Evolutionary conservation across 768 basidiomycete genomes (phyloP), one percentile per base, ranked within the genome.

Genomic region (Arthromyces matolae): DNA sequence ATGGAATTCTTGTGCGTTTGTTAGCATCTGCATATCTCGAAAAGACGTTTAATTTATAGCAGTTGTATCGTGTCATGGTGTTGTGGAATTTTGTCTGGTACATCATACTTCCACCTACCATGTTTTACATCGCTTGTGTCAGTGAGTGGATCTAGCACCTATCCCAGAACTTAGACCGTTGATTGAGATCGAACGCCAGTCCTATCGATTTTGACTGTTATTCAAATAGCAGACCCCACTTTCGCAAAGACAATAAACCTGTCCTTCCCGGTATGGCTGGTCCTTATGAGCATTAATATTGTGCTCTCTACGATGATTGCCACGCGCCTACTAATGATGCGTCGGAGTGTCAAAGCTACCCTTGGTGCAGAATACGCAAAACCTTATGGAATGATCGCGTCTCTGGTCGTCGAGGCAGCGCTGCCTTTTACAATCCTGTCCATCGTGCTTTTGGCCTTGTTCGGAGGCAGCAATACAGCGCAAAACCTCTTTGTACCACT

Each of bases 1-100:
- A 72, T 34, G 72, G 54, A 1, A 44, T 73, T 35, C 59, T 75
- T 52, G 74, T 75, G 42, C 37, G 67, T 47, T 36, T 70, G 36
- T n/a, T n/a, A n/a, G n/a, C n/a, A n/a, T n/a, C n/a, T n/a, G n/a
- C n/a, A n/a, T n/a, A n/a, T n/a, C n/a, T n/a, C n/a, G n/a, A n/a
- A n/a, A n/a, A n/a, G n/a, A n/a, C n/a, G n/a, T n/a, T n/a, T n/a
- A n/a, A n/a, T 33, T 42, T 27, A 14, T 49, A 3, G 5, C 34
- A 49, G 48, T 23, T 49, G 31, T 53, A 53, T 31, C 44, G 52
- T 10, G 52, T 50, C 27, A 43, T 53, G 39, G 39, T 53, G 8
- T 35, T 49, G 8, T 50, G 43, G 47, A 28, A 46, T 20, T 53
- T 31, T 16, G 24, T 32, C 10, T 49, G 52, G 44, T 49, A 49